These are phyloP conservation scores for Xylariaceae sp. DNA, from an alignment of 2,329 filamentous ascomycete species.

Conservation along the genomic window DNA sequence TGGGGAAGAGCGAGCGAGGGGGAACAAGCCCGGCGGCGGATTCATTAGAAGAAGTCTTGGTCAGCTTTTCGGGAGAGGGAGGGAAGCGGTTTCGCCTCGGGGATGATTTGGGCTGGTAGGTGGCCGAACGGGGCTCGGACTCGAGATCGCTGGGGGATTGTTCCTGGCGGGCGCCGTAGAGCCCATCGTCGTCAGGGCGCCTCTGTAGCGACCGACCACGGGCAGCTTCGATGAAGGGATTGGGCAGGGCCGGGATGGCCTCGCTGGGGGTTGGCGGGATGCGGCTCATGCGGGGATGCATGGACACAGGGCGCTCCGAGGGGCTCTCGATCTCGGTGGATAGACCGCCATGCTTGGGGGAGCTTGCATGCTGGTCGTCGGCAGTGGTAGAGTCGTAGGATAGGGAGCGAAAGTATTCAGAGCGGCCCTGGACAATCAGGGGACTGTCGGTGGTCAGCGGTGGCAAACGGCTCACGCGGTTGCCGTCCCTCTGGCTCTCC, in stretches of 20 bases:
- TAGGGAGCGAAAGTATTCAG: conserved; percentile 75
- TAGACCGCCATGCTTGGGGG: conserved; percentile 38
- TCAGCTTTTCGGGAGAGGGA: conserved; percentile 43
- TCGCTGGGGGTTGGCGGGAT: conserved; percentile 50
- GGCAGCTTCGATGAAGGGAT: conserved; percentile 36
- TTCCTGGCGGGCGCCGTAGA: conserved; percentile 54
- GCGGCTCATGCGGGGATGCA: conserved; percentile 71
- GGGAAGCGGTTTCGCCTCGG: conserved; percentile 32
- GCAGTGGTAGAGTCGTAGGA: conserved; percentile 62
- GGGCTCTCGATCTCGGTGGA: conserved; percentile 54
- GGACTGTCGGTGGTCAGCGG: conserved; percentile 80
- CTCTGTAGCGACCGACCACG: conserved; percentile 40
- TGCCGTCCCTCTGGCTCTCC: conserved; percentile 68
- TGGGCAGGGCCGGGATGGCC: conserved; percentile 43
- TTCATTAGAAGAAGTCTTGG: conserved; percentile 45
- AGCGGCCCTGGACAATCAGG: conserved; percentile 67
- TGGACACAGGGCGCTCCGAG: conserved; percentile 61
- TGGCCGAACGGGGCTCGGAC: conserved; percentile 24
- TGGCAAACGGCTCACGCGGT: conserved; percentile 79
- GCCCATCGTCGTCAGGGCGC: conserved; percentile 37
- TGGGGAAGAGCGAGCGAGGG: conserved; percentile 46
- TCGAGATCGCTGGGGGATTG: conserved; percentile 55
- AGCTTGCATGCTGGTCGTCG: conserved; percentile 42
- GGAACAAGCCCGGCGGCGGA: conserved; percentile 49
- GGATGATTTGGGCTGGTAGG: too few relatives aligned